Conservation (phyloP, 192 early-diverging fungal genomes). For the Lobosporangium transversale region DNA sequence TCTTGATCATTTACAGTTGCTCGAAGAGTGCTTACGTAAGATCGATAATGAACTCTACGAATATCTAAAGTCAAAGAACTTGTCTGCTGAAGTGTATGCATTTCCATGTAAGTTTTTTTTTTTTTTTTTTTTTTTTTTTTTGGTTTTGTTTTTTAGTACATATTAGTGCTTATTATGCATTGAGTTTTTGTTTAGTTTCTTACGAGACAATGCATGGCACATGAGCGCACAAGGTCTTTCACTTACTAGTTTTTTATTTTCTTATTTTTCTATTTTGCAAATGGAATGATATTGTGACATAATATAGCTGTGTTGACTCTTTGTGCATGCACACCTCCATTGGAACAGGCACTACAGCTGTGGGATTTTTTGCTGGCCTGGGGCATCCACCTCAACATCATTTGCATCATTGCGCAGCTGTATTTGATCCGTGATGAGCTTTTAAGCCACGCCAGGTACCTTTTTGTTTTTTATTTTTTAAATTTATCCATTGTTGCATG, state of each 20-base stretch:
- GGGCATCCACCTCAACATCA: slow-evolving; percentile 92
- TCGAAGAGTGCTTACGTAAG: slow-evolving; percentile 81
- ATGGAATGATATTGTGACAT: neutral
- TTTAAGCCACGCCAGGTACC: slow-evolving; percentile 70
- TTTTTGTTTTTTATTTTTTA: neutral
- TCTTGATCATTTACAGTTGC: slow-evolving; percentile 61
- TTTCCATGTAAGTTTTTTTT: slow-evolving; percentile 77
- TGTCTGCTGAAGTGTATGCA: slow-evolving; percentile 85
- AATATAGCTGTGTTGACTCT: slow-evolving; percentile 86
- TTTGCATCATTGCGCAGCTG: slow-evolving; percentile 89
- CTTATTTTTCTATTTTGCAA: neutral
- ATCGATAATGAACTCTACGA: slow-evolving; percentile 79
- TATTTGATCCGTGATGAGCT: slow-evolving; percentile 80
- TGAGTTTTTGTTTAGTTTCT: neutral
- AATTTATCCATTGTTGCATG: too few species aligned
- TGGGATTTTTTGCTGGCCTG: slow-evolving; percentile 95
- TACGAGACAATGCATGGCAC: too few species aligned
- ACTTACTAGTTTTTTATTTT: neutral
- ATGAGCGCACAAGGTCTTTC: neutral
- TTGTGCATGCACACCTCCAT: slow-evolving; percentile 87
- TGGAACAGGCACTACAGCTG: slow-evolving; percentile 82
- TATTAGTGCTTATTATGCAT: too few species aligned
- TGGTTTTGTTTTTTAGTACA: slow-evolving; percentile 1
- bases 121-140: slow-evolving; percentile 7
- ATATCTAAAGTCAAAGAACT: slow-evolving; percentile 74